A percentile compares a stretch with the other conserved stretches of the same genome.
These are phyloP conservation scores for Pleurostoma richardsiae DNA, from an alignment of 2,329 filamentous ascomycete species.

Conservation along the genomic window DNA sequence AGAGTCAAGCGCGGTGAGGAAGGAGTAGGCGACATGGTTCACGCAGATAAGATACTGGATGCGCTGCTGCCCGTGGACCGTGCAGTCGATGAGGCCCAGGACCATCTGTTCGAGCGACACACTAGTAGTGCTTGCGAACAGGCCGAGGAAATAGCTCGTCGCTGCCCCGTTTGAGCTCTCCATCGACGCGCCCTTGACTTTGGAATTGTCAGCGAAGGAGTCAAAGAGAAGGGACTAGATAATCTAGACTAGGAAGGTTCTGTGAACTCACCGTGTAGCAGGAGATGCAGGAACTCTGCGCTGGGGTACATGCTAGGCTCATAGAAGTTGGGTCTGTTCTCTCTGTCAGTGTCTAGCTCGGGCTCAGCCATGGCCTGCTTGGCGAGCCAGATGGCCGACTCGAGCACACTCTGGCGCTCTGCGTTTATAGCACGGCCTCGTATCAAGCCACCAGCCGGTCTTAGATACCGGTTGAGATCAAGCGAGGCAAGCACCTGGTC, in stretches of 20 bases:
- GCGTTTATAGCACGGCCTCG: background rate
- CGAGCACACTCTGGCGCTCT: background rate
- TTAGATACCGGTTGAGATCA: background rate
- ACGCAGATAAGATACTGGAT: background rate
- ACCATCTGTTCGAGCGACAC: background rate
- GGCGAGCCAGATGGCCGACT: background rate
- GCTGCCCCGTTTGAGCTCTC: background rate
- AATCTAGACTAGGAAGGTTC: background rate
- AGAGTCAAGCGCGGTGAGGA: background rate
- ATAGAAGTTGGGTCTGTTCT: background rate
- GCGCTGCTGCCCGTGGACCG: background rate
- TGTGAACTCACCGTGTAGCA: background rate
- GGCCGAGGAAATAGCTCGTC: background rate
- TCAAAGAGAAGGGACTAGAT: background rate
- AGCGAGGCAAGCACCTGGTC: background rate
- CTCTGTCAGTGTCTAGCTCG: background rate
- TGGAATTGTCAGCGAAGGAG: background rate
- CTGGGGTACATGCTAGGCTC: background rate
- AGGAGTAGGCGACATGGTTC: background rate
- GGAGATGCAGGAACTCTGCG: background rate
- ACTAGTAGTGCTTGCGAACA: background rate
- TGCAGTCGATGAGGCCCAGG: background rate
- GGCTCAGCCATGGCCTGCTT: background rate
- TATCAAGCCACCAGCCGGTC: background rate
- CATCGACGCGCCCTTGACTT: background rate